phyloP scores from a whole-genome alignment of 1,284 basidiomycete genomes.

The Microbotryomycetes sp. region DNA sequence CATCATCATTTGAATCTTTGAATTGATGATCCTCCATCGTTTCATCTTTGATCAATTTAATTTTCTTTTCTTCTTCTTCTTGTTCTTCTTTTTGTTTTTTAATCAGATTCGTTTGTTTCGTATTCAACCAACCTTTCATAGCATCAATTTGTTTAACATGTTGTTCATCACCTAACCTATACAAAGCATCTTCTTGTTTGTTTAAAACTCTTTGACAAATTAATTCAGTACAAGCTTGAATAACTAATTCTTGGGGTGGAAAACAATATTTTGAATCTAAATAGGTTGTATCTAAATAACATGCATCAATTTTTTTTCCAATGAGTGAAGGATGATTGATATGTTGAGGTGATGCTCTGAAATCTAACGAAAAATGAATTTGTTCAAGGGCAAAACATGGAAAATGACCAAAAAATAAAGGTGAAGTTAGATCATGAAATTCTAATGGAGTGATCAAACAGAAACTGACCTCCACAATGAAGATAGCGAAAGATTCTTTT shows the following conservation, averaged over 20 bases:
- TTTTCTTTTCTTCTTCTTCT: constrained; percentile 18
- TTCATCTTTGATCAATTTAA: constrained; percentile 35
- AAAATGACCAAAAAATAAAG: neutral
- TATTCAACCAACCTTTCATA: constrained; percentile 42
- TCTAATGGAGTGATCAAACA: neutral
- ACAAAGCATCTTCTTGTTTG: constrained; percentile 36
- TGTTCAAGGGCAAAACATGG: too few species aligned
- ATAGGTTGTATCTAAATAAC: constrained; percentile 97
- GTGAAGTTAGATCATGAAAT: too few species aligned
- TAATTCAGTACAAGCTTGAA: constrained; percentile 82
- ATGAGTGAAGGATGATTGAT: constrained; percentile 71
- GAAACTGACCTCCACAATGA: constrained; percentile 77
- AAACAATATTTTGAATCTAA: constrained; percentile 92
- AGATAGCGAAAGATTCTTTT: constrained; percentile 73
- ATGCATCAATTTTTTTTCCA: constrained; percentile 70
- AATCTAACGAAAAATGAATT: constrained; percentile 20
- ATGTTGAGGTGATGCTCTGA: constrained; percentile 61
- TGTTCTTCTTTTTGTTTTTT: constrained; percentile 38
- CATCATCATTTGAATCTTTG: constrained; percentile 42
- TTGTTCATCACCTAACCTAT: constrained; percentile 23
- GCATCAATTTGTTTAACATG: constrained; percentile 30
- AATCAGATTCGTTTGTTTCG: constrained; percentile 38
- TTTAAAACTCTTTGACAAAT: constrained; percentile 54
- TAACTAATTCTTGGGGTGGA: constrained; percentile 85
- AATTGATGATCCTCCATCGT: constrained; percentile 38